Conservation (phyloP, 768 basidiomycete genomes). For the Amanita exitialis region DNA sequence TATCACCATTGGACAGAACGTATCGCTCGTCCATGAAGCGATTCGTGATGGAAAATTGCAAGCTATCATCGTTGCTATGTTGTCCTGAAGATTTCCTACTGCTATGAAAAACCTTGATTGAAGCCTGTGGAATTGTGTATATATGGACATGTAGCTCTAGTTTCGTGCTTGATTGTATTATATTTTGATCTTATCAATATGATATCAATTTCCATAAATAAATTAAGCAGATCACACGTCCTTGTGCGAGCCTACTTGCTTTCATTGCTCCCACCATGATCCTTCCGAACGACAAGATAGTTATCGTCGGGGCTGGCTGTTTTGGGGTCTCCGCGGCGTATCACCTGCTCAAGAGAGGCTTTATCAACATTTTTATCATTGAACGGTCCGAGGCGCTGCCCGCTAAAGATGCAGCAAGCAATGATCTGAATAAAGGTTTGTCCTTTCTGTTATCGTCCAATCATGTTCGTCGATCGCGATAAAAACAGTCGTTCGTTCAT, state of each 20-base stretch:
- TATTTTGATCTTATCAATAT: not conserved
- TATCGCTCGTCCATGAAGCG: constrained; percentile 69
- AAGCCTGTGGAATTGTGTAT: not conserved
- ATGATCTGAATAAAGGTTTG: constrained; percentile 42
- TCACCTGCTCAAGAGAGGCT: constrained; percentile 64
- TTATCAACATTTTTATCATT: constrained; percentile 60
- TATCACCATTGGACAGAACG: constrained; percentile 57
- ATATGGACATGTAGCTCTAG: not conserved
- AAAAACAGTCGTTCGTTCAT: constrained; percentile 62
- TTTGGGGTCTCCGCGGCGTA: constrained; percentile 85
- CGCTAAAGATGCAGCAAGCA: constrained; percentile 72
- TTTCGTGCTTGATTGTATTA: not conserved
- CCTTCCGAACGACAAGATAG: constrained; percentile 25
- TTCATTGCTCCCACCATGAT: constrained; percentile 13
- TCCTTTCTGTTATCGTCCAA: not conserved
- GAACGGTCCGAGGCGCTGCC: constrained; percentile 65
- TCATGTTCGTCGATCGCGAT: not conserved
- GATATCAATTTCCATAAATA: not conserved
- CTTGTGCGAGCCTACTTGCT: not conserved
- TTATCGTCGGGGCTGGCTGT: constrained; percentile 76
- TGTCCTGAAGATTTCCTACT: constrained; percentile 15
- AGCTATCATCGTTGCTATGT: constrained; percentile 29
- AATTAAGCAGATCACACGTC: not conserved
- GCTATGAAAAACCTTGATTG: no score
- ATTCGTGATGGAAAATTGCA: constrained; percentile 47